phyloP scores from a whole-genome alignment of 345 rosid species.

The Euphorbia lathyris region DNA sequence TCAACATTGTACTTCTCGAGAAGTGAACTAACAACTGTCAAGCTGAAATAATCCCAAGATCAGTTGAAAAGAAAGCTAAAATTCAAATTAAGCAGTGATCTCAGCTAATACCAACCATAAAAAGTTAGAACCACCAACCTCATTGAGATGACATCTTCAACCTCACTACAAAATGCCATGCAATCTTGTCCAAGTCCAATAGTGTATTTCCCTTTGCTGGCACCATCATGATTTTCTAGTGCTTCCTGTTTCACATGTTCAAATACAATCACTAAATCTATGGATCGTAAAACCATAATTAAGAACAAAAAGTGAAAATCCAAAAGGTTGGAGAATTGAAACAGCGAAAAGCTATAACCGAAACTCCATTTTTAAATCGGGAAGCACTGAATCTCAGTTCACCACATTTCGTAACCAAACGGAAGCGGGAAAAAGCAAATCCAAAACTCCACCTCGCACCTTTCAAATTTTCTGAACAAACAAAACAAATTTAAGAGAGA shows the following conservation, averaged over 20 bases:
- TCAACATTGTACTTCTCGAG: conserved; percentile 88
- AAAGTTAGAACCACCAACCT: conserved; percentile 41
- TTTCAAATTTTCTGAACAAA: too few relatives aligned
- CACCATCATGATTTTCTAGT: conserved; percentile 92
- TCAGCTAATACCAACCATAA: neutral
- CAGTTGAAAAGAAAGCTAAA: neutral
- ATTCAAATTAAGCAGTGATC: conserved; percentile 2
- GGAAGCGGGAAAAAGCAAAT: conserved; percentile 1
- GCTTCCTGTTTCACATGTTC: conserved; percentile 54
- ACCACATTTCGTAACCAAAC: neutral
- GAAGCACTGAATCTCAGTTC: neutral
- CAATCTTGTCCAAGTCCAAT: conserved; percentile 99
- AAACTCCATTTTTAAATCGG: neutral
- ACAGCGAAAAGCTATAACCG: neutral
- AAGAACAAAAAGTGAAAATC: neutral
- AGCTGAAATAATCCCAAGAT: conserved; percentile 39
- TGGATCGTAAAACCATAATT: neutral
- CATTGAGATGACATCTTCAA: conserved; percentile 99
- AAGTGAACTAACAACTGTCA: conserved; percentile 83
- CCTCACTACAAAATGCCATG: conserved; percentile 93
- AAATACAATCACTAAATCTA: conserved; percentile 4
- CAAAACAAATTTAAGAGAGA: too few relatives aligned
- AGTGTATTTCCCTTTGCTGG: conserved; percentile 95
- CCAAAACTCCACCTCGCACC: neutral
- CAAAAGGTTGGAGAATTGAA: neutral